A percentile compares a stretch with the other conserved stretches of the same genome.
phyloP scores from a whole-genome alignment of 768 basidiomycete genomes.

The Suillus luteus region DNA sequence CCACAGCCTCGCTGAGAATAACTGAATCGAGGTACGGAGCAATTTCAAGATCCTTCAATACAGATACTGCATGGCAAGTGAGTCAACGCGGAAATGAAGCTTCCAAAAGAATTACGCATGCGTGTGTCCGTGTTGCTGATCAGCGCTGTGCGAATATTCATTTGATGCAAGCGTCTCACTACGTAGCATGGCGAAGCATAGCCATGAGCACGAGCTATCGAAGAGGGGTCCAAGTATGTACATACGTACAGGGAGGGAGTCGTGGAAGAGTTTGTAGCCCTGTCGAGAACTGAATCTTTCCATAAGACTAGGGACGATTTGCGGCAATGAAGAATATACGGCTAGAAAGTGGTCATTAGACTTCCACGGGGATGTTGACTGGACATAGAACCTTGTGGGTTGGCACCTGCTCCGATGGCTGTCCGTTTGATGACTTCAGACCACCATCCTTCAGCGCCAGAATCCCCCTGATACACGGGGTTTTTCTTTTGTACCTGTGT shows the following conservation, averaged over 20 bases:
- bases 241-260: slow-evolving; percentile 49
- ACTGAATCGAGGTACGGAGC: slow-evolving; percentile 50
- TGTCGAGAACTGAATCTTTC: slow-evolving; percentile 66
- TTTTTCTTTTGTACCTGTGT: slow-evolving; percentile 56
- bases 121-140: slow-evolving; percentile 75
- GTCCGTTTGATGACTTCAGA: slow-evolving; percentile 73
- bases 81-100: slow-evolving; percentile 8
- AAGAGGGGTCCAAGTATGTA: slow-evolving; percentile 9
- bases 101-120: slow-evolving; percentile 52
- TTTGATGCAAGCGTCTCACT: slow-evolving; percentile 50
- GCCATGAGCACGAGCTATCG: slow-evolving; percentile 15
- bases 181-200: not conserved
- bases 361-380: slow-evolving; percentile 15
- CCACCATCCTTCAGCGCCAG: slow-evolving; percentile 70
- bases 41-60: slow-evolving; percentile 61
- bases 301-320: slow-evolving; percentile 65
- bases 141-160: slow-evolving; percentile 55
- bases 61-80: slow-evolving; percentile 39
- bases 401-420: slow-evolving; percentile 73
- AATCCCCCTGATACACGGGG: slow-evolving; percentile 51
- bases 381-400: slow-evolving; percentile 47
- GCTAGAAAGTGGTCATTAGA: slow-evolving; percentile 37
- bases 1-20: slow-evolving; percentile 70
- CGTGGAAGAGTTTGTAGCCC: slow-evolving; percentile 66
- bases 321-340: slow-evolving; percentile 52